Conservation (phyloP, 108 stramenopile species). For the Epipyxis sp. region DNA sequence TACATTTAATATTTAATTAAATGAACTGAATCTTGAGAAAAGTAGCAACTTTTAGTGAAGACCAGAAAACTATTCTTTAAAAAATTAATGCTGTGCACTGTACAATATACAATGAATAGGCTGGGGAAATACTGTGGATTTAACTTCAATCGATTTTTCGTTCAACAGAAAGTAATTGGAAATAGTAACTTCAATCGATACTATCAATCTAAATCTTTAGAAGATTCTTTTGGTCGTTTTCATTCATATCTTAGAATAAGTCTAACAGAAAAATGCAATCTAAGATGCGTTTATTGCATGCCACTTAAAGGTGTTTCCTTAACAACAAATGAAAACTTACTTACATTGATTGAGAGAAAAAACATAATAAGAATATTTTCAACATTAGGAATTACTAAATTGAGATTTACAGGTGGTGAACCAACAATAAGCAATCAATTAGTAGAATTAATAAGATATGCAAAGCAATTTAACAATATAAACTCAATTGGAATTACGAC, state of each 20-base stretch:
- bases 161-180: too few relatives aligned
- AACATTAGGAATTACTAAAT: slow-evolving; percentile 45
- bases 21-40: too few relatives aligned
- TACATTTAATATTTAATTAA: too few relatives aligned
- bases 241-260: slow-evolving; percentile 94
- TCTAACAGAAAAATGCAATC: slow-evolving; percentile 91
- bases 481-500: slow-evolving; percentile 87
- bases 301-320: slow-evolving; percentile 82
- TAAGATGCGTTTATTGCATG: slow-evolving; percentile 97
- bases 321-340: slow-evolving; percentile 59
- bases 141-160: too few relatives aligned
- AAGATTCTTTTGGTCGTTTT: slow-evolving; percentile 73
- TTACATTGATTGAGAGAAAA: slow-evolving; percentile 75
- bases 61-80: too few relatives aligned
- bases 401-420: slow-evolving; percentile 89
- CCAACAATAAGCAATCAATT: slow-evolving; percentile 81
- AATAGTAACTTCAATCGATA: too few relatives aligned
- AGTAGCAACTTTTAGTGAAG: too few relatives aligned
- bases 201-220: slow-evolving; percentile 44
- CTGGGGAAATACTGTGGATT: too few relatives aligned
- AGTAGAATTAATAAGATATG: slow-evolving; percentile 57
- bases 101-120: too few relatives aligned
- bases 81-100: too few relatives aligned
- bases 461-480: slow-evolving; percentile 41
- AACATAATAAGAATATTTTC: slow-evolving; percentile 71